Percentiles rank a stretch among this genome's conserved stretches.
Conservation (phyloP, 768 basidiomycete genomes). For the Saitozyma podzolica region DNA sequence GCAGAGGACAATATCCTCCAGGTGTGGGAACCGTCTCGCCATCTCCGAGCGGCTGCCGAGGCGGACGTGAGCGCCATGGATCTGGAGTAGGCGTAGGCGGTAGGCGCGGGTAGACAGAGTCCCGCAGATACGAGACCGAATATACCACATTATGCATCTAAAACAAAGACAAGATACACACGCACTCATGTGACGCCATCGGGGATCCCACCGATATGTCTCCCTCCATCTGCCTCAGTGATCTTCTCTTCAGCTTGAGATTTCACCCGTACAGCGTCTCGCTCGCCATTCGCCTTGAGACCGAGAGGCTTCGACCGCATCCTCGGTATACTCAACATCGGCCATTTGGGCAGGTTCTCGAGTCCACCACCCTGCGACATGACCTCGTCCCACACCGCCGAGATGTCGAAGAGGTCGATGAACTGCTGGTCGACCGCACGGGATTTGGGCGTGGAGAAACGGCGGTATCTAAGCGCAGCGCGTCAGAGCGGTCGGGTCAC, state of each 20-base stretch:
- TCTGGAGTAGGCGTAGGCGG: constrained; percentile 62
- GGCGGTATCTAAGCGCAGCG: constrained; percentile 44
- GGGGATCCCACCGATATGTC: not conserved
- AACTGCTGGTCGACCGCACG: constrained; percentile 54
- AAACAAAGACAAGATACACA: not conserved
- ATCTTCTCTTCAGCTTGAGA: not conserved
- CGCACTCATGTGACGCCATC: not conserved
- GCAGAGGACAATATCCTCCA: constrained; percentile 96
- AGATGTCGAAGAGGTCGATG: constrained; percentile 53
- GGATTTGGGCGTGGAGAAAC: constrained; percentile 53
- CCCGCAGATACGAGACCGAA: too few relatives aligned
- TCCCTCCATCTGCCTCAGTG: not conserved
- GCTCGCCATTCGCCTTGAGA: too few relatives aligned
- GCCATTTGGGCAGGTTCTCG: constrained; percentile 43
- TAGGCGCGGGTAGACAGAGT: not conserved
- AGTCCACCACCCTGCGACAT: constrained; percentile 28
- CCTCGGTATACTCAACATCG: constrained; percentile 30
- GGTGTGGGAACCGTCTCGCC: constrained; percentile 96
- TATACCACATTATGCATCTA: too few relatives aligned
- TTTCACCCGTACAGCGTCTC: too few relatives aligned
- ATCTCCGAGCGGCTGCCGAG: constrained; percentile 87
- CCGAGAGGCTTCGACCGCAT: not conserved
- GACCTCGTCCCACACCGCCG: constrained; percentile 41
- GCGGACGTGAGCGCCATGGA: constrained; percentile 81
- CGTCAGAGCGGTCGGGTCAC: not conserved